Evolutionary conservation across 2,329 filamentous ascomycete genomes (phyloP), one percentile per base, ranked within the genome.

Genomic region (Oidium heveae): DNA sequence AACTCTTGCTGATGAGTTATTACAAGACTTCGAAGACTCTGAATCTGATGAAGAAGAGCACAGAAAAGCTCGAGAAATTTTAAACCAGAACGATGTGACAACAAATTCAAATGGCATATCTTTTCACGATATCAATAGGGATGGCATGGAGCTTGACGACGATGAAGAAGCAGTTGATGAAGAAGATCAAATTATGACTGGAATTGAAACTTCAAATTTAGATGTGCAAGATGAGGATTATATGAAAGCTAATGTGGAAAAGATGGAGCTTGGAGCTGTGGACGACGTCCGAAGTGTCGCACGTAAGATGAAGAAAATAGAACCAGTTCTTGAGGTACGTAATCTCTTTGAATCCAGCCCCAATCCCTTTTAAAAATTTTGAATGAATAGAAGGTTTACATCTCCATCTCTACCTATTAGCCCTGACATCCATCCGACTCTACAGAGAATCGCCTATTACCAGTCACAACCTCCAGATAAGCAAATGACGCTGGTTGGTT

Each of bases 1-100:
- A 66, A 93, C 86, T 47, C 75, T 93, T 59, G 89, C 86, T 58
- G 88, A 96, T 64, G 89, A 96, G 66, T 76, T 98, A 12, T 74
- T 96, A 61, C 85, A 91, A 64, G 86, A 94, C 66, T 91, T 94
- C 59, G 86, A 87, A 63, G 86, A 93, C 64, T 85, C 80, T 6
- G 86, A 80, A 53, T 86, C 86, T 54, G 85, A 91, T 62, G 77
- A 75, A 39, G 81, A 82, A 58, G 77, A 78, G 37, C 72, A 77
- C 34, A 71, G 76, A 56, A 61, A 68, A 56, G 67, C 72, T 43
- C 68, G 70, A 53, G 33, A 41, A 22, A 24, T 39, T 52, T 37
- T 34, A 24, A 34, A 22, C 3, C 7, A 46, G 7, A 13, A 46
- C 20, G 43, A 24, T 20, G 36, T 39, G 36, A 13, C 16, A 39